Percentiles rank a stretch among this genome's conserved stretches.
Evolutionary conservation across 495 filamentous ascomycete species (phyloP).

Genomic region (Daldinia grandis): DNA sequence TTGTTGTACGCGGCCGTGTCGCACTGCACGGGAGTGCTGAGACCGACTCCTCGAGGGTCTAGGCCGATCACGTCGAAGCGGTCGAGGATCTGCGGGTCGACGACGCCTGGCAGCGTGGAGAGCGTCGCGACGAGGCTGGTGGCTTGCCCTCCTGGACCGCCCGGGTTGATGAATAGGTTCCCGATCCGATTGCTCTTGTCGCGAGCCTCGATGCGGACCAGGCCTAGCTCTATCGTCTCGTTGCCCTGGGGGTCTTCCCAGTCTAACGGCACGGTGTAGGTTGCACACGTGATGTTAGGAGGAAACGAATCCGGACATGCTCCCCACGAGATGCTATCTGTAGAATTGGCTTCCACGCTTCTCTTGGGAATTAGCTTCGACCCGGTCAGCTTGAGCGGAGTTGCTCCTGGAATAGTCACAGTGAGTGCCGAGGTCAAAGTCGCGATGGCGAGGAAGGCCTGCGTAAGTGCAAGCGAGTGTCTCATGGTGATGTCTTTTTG

Average conservation of each 20-base stretch:
- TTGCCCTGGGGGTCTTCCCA: slow-evolving; percentile 30
- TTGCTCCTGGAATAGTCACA: background rate
- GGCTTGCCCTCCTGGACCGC: slow-evolving; percentile 48
- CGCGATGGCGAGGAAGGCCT: slow-evolving; percentile 27
- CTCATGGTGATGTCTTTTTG: slow-evolving; percentile 19
- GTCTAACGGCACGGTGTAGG: slow-evolving; percentile 40
- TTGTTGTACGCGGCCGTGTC: slow-evolving; percentile 48
- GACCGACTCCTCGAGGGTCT: slow-evolving; percentile 47
- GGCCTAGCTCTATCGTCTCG: slow-evolving; percentile 42
- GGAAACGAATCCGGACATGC: slow-evolving; percentile 36
- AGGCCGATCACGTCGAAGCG: slow-evolving; percentile 46
- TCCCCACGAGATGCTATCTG: slow-evolving; percentile 37
- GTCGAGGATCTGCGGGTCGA: slow-evolving; percentile 40
- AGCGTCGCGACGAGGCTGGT: slow-evolving; percentile 25
- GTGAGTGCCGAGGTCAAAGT: slow-evolving; percentile 18
- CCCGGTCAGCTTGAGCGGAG: background rate
- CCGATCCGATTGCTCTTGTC: slow-evolving; percentile 45
- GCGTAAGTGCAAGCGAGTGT: slow-evolving; percentile 8
- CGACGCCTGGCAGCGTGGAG: background rate
- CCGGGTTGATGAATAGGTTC: slow-evolving; percentile 51
- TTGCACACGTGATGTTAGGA: slow-evolving; percentile 32
- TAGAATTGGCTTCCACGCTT: background rate
- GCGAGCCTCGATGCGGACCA: slow-evolving; percentile 40
- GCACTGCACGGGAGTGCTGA: slow-evolving; percentile 52
- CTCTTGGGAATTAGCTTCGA: background rate